Conservation (phyloP, 2,329 filamentous ascomycete species). For the Botrytis fragariae region DNA sequence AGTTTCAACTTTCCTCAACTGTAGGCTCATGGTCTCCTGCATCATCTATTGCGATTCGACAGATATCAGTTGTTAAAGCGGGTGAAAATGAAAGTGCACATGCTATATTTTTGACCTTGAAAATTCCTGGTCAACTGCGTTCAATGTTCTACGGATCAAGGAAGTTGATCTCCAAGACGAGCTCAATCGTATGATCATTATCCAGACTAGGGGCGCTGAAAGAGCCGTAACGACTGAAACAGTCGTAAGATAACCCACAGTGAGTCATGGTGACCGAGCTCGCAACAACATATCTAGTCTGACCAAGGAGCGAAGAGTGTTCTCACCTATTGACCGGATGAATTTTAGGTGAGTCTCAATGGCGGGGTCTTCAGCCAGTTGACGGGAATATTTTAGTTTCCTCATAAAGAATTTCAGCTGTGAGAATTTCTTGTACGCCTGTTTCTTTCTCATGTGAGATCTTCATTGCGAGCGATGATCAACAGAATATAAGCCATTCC, state of each 20-base stretch:
- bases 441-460: neutral
- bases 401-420: neutral
- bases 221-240: neutral
- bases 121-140: neutral
- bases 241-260: neutral
- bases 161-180: neutral
- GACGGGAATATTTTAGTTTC: neutral
- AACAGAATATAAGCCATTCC: neutral
- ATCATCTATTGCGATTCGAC: neutral
- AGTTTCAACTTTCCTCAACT: neutral
- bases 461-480: neutral
- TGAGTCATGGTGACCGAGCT: neutral
- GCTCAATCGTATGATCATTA: neutral
- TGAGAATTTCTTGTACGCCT: neutral
- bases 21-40: neutral
- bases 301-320: neutral
- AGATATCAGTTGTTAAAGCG: neutral
- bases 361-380: neutral
- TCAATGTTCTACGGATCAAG: neutral
- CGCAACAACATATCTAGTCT: neutral
- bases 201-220: neutral
- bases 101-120: neutral
- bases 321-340: neutral
- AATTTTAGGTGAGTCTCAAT: neutral
- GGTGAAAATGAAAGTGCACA: neutral